Base-by-base conservation (phyloP, 176 grass and related monocot species). In the Miscanthus lutarioriparius region DNA sequence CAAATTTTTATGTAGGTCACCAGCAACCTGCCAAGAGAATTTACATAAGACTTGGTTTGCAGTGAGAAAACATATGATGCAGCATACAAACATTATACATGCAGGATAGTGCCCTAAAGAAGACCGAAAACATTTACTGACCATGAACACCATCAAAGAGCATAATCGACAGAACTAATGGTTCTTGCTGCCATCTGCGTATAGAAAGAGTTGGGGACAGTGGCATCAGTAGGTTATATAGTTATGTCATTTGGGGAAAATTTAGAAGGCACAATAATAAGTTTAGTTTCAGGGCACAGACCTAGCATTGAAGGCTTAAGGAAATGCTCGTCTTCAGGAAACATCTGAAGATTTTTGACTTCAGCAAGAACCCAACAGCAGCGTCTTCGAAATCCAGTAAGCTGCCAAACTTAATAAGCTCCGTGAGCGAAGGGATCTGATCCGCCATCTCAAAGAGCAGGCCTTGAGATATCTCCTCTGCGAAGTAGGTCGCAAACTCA, bases 331-430 rank as follows among this genome's bases (percentile, higher is more conserved):
- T 97, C 91, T 82, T 94, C 92, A 64, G 85, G 59, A 79, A 89
- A 91, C n/a, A 94, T 64, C 85, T 88, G 81, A 22, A 96, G 84
- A 48, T 96, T 96, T 45, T 87, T 0, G 83, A 89, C 63, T 92
- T 94, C 49, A 94, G 73, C 64, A 91, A 86, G 86, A 84, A 97
- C 0, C 65, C 72, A 22, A 97, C 43, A 54, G 87, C 89, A 10
- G 22, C 80, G 6, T 88, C 78, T 7, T 97, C 58, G 44, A 90
- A 97, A 30, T 92, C 85, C 25, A 97, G 35, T 39, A 97, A 35
- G 82, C 64, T 82, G 13, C 87, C 91, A 19, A 94, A 0, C 53
- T 82, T 91, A 59, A 94, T 48, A 14, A 97, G 81, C 56, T 94
- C 82, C 0, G 70, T 22, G 4, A 97, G 94, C 6, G n/a, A 75